These are phyloP conservation scores for Cucurbitaria berberidis DNA, from an alignment of 2,329 filamentous ascomycete species.

Conservation along the genomic window DNA sequence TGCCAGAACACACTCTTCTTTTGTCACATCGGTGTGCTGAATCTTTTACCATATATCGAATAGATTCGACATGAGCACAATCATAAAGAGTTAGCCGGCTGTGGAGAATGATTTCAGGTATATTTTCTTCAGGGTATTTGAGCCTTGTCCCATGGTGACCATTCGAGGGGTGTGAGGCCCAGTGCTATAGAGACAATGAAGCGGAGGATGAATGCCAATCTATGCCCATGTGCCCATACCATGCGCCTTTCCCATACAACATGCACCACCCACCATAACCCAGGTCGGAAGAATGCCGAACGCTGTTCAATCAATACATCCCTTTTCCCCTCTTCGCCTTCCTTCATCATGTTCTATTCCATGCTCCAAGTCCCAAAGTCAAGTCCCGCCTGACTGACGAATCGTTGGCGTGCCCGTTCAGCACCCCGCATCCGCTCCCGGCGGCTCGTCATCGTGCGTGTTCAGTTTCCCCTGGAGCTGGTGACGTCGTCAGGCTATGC, in stretches of 20 bases:
- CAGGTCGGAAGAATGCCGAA: not conserved
- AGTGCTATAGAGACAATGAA: not conserved
- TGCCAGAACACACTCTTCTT: too few species aligned
- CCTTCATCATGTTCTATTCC: not conserved
- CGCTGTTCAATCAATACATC: not conserved
- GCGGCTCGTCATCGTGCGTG: not conserved
- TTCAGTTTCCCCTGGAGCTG: slow-evolving; percentile 16
- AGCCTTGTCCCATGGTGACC: not conserved
- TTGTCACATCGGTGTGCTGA: too few species aligned
- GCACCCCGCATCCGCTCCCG: not conserved
- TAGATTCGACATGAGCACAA: too few species aligned
- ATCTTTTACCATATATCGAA: too few species aligned
- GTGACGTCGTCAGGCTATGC: slow-evolving; percentile 26
- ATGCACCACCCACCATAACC: not conserved
- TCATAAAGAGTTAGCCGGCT: not conserved
- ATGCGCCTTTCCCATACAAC: not conserved
- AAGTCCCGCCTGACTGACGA: not conserved
- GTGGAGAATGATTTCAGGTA: not conserved
- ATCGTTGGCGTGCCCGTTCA: not conserved
- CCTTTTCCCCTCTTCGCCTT: not conserved
- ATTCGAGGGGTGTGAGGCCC: not conserved
- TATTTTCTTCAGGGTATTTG: not conserved
- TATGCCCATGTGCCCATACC: not conserved
- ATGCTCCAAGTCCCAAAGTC: not conserved
- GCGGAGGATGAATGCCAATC: not conserved